Evolutionary conservation across 805 yeast genomes (phyloP), one percentile per base, ranked within the genome.

Genomic region (Spathaspora boniae): DNA sequence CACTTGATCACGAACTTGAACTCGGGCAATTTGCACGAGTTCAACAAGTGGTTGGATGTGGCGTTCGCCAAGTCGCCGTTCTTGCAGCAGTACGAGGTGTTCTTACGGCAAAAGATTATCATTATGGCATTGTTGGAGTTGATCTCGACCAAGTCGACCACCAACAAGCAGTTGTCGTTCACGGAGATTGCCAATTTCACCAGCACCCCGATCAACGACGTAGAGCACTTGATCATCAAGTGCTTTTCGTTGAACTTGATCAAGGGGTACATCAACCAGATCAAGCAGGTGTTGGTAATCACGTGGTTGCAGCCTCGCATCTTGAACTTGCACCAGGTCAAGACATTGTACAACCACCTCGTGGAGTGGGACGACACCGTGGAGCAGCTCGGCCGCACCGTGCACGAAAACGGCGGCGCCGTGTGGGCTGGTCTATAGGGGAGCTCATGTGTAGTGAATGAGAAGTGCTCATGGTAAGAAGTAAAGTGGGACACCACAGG

Each of bases 221-320:
- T 93, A 24, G 99, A 93, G 66, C 84, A 82, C 50, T 70, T 93
- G 53, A 82, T 91, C 21, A 89, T 93, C 83, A 86, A 86, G 65
- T 89, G 96, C 26, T 77, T 93, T 44, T 79, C 93, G 44, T 67
- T 93, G 38, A 86, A 85, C 12, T 71, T 93, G 46, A 73, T 93
- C 52, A 78, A 79, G 58, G 98, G 98, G n/a, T 71, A 76, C 34
- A 91, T 93, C 48, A 95, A 93, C 57, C 95, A 93, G 65, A 86
- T 88, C 28, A 76, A 77, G 33, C 77, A 82, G 57, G 66, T 82
- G 9, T 84, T 93, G 38, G 79, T 82, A 22, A 80, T 93, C 31
- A 79, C 84, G 18, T 93, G 98, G 98, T 82, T 91, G 43, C 98
- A 93, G 69, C 98, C 98, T 40, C 75, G 98, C 52, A 86, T 88